Percentiles rank a stretch among this genome's conserved stretches.
phyloP scores from a whole-genome alignment of 345 rosid species.

The Cardamine resedifolia region DNA sequence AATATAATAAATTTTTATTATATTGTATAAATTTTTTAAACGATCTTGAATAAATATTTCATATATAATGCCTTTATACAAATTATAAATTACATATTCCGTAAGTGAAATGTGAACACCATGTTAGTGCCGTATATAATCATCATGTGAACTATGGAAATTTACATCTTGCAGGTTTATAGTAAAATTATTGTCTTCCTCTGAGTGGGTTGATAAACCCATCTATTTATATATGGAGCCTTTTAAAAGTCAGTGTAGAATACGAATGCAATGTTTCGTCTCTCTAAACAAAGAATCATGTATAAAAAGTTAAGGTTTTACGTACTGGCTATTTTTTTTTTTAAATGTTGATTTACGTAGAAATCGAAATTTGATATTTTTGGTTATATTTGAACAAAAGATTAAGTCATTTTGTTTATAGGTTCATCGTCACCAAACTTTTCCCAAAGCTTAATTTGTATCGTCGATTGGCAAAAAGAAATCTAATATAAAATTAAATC shows the following conservation, averaged over 20 bases:
- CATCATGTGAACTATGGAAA: slow-evolving; percentile 28
- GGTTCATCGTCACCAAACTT: neutral
- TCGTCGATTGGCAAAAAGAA: neutral
- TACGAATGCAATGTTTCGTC: slow-evolving; percentile 13
- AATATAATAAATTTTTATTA: too few relatives aligned
- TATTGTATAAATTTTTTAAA: neutral
- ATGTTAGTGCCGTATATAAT: neutral
- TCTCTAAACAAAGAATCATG: neutral
- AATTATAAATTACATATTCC: neutral
- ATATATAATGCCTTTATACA: neutral
- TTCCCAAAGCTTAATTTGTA: neutral
- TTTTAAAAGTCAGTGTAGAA: slow-evolving; percentile 30
- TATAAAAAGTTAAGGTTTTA: neutral
- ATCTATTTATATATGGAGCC: neutral
- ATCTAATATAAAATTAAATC: neutral
- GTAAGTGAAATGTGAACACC: slow-evolving; percentile 23
- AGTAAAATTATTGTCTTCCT: neutral
- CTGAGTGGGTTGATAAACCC: slow-evolving; percentile 26
- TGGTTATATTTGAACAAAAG: too few relatives aligned
- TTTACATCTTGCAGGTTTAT: neutral
- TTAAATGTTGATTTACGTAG: neutral
- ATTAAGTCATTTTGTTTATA: neutral
- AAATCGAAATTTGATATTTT: neutral
- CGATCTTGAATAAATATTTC: neutral
- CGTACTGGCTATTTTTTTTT: neutral